These are phyloP conservation scores for Ceratocystis variospora DNA, from an alignment of 2,329 filamentous ascomycete species.

Conservation along the genomic window DNA sequence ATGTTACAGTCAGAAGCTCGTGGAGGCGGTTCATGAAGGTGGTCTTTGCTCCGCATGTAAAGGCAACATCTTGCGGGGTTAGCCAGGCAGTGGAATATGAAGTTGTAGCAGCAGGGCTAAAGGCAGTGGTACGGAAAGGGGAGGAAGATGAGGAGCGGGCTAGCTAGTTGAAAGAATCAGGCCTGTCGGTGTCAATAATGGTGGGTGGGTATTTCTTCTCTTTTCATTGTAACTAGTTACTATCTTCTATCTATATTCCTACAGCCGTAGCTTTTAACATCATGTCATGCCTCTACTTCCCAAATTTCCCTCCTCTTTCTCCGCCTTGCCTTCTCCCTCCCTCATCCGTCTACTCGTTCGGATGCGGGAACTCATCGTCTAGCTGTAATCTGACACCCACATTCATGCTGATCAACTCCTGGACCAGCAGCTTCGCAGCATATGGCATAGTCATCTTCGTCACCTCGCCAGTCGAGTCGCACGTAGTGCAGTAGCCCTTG, in stretches of 20 bases:
- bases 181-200: background rate
- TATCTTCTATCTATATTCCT: constrained; percentile 3
- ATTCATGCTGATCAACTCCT: constrained; percentile 97
- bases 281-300: background rate
- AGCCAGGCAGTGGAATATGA: constrained; percentile 54
- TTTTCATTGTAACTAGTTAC: background rate
- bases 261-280: background rate
- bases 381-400: constrained; percentile 84
- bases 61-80: constrained; percentile 36
- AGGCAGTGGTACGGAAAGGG: constrained; percentile 23
- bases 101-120: constrained; percentile 53
- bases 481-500: constrained; percentile 86
- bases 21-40: constrained; percentile 75
- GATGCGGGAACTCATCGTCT: constrained; percentile 81
- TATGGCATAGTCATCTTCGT: constrained; percentile 95
- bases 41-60: constrained; percentile 71
- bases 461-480: constrained; percentile 70
- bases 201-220: background rate
- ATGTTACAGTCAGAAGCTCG: constrained; percentile 34
- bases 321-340: background rate
- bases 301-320: background rate
- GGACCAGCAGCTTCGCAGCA: constrained; percentile 86
- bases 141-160: no score
- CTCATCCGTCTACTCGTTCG: constrained; percentile 26
- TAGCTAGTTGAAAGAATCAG: background rate